A percentile compares a stretch with the other conserved stretches of the same genome.
These are phyloP conservation scores for Tricholoma sp. DNA, from an alignment of 768 basidiomycete genomes.

Conservation along the genomic window DNA sequence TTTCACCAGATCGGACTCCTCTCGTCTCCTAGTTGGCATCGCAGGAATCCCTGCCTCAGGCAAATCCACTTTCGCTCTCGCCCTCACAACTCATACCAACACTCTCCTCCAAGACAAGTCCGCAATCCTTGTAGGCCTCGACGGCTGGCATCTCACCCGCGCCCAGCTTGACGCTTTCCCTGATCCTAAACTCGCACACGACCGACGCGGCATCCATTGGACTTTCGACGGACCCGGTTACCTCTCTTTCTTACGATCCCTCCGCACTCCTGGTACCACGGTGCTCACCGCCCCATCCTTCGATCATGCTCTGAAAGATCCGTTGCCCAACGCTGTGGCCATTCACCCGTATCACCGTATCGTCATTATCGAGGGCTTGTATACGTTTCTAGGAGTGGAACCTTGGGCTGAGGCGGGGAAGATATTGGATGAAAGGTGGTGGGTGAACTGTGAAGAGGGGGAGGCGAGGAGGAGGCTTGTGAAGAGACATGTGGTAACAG, in stretches of 20 bases:
- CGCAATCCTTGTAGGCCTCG: conserved; percentile 72
- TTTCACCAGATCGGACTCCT: conserved; percentile 27
- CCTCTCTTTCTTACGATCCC: conserved; percentile 53
- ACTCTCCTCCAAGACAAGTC: conserved; percentile 21
- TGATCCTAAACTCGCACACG: conserved; percentile 73
- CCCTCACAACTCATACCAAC: conserved; percentile 53
- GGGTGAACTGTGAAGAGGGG: conserved; percentile 52
- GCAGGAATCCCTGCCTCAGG: conserved; percentile 83
- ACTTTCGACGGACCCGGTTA: conserved; percentile 82
- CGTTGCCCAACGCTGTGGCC: conserved; percentile 50
- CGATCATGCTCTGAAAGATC: conserved; percentile 85
- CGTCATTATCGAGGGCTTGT: conserved; percentile 87
- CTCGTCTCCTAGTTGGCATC: conserved; percentile 66
- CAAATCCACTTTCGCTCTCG: conserved; percentile 71
- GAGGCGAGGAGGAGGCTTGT: conserved; percentile 59
- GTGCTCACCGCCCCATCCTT: conserved; percentile 74
- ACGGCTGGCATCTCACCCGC: conserved; percentile 90
- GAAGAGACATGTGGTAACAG: conserved; percentile 70
- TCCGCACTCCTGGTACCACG: conserved; percentile 33
- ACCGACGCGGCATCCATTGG: conserved; percentile 84
- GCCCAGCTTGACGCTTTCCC: conserved; percentile 70
- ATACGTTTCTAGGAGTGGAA: conserved; percentile 65
- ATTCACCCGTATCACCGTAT: conserved; percentile 67
- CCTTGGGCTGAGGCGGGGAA: conserved; percentile 68
- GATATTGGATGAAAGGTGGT: conserved; percentile 76